Evolutionary conservation across 2,329 filamentous ascomycete species (phyloP), one percentile per base, ranked within the genome.

Genomic region (Trichophyton schoenleinii): DNA sequence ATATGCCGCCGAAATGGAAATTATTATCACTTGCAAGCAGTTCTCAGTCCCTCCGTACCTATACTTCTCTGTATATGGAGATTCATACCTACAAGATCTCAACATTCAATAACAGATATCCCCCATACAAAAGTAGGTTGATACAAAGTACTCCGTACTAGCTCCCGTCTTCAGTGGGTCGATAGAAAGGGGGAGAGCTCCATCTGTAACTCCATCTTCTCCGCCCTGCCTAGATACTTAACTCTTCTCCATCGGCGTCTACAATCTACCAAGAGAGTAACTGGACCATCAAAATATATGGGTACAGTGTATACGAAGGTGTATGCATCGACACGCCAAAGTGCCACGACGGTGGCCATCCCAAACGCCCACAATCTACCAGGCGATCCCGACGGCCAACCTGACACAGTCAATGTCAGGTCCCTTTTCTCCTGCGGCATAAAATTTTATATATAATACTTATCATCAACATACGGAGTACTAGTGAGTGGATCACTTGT

Each of bases 1-100:
- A 53, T 25, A 34, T 55, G 52, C 52, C 52, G 52, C 28, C 52
- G n/a, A 28, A 55, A 55, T 55, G 28, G 52, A 55, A 55, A 55
- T 55, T 11, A 15, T 52, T 48, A 20, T 22, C n/a, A 22, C 25
- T 9, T 5, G 46, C 25, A 15, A 38, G 46, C 5, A 25, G 20
- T 52, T 25, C 20, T 48, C 44, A 11, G 7, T 53, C 6, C 22
- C n/a, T 53, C 13, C 28, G 22, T 55, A 25, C 11, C 52, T 25
- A 36, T 18, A 55, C 46, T 52, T 38, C 34, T 13, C 11, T n/a
- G 46, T 52, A 28, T 25, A 28, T 25, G 46, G 11, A 11, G 22
- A 52, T 25, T n/a, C n/a, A n/a, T 44, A 18, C 41, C 7, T 31
- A 28, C 28, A 28, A 44, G 3, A 18, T 44, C 11, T 3, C 41